Conservation (phyloP, 2,329 filamentous ascomycete species). For the Chaetomiaceae sp. region DNA sequence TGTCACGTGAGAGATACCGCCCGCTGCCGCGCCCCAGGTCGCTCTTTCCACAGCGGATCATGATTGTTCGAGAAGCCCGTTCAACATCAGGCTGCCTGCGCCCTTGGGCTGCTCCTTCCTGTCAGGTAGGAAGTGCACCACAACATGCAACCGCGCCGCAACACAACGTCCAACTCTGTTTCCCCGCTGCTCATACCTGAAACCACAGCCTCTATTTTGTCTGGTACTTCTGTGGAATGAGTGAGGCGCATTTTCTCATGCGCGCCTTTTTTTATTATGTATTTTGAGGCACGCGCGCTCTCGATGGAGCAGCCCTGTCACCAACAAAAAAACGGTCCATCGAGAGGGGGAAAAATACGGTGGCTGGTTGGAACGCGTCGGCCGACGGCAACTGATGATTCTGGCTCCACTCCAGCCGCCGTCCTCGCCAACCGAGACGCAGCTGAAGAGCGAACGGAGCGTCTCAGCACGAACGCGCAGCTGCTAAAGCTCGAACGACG, state of each 20-base stretch:
- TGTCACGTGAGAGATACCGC: constrained; percentile 6
- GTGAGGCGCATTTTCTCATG: constrained; percentile 11
- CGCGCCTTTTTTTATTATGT: constrained; percentile 8
- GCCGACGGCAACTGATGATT: no score
- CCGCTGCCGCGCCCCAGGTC: not conserved
- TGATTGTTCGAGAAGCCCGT: constrained; percentile 5
- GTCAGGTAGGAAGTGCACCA: not conserved
- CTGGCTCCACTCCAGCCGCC: constrained; percentile 12
- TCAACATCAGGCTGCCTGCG: not conserved
- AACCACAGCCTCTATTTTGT: constrained; percentile 5
- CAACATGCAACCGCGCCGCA: not conserved
- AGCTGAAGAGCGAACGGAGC: constrained; percentile 15
- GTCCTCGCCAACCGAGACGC: constrained; percentile 8
- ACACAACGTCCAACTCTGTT: constrained; percentile 5
- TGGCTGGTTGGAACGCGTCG: constrained; percentile 24
- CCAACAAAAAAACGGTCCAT: constrained; percentile 3
- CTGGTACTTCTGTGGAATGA: not conserved
- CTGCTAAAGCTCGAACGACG: no score
- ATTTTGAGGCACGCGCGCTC: not conserved
- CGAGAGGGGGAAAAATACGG: constrained; percentile 24
- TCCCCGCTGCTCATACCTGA: not conserved
- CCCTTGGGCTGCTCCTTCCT: not conserved
- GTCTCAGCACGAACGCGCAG: no score
- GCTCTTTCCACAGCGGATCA: not conserved
- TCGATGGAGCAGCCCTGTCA: not conserved